Base-by-base conservation (phyloP, 495 filamentous ascomycete species). In the Penicillium manginii region DNA sequence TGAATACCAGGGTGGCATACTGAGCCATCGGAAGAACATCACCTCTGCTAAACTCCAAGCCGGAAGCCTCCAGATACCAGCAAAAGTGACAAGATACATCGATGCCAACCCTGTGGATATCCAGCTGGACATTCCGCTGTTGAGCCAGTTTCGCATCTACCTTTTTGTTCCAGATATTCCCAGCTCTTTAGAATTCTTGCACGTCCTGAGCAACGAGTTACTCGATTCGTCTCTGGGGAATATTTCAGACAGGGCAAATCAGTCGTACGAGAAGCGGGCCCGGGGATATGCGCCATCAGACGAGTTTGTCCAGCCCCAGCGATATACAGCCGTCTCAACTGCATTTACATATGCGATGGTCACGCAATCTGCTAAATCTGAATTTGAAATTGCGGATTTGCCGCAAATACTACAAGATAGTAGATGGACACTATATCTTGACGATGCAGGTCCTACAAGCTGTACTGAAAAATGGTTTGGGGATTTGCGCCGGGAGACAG, bases 21-120 rank as follows among this genome's bases (percentile, higher is more conserved):
- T 90, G 45, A 89, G 86, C 61, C 69, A 73, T 37, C 49, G 67
- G 18, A 56, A 66, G 2, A 7, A 35, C 0, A 50, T 21, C 2
- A 47, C 43, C 23, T 55, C 40, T 15, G 56, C 57, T 2, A 68
- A 70, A 39, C 65, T 77, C 9, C 77, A 71, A 54, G 80, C 86
- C 2, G 88, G 88, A 0, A 80, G 79, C n/a, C 75, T 89, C 11
- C 75, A 87, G 23, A 77, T 81, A 8, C 86, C 88, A 10, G 81
- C 83, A 18, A 85, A 82, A 65, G 87, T 86, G 8, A 87, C 84
- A 0, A 75, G 87, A 15, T 90, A 85, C 61, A 76, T 89, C 48
- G 88, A 89, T 61, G 82, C 85, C 5, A 91, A 90, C 57, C 86
- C 87, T 1, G 83, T 91, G 21, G 84, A 90, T 57, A 75, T 90